phyloP scores from a whole-genome alignment of 2,329 filamentous ascomycete genomes.

The Alternaria angustiovoidea region DNA sequence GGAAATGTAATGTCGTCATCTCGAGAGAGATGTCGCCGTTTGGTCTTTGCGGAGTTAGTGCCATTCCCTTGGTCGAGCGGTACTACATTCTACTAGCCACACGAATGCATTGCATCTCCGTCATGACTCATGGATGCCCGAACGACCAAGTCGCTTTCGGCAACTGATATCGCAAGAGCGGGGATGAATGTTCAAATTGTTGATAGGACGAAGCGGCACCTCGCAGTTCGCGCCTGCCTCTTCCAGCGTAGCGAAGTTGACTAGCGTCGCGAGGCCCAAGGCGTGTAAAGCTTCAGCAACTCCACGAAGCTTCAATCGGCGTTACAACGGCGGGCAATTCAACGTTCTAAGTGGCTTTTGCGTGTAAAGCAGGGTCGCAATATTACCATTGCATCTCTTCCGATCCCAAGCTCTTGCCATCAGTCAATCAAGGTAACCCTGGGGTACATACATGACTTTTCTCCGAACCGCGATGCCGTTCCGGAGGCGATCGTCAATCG shows the following conservation, averaged over 20 bases:
- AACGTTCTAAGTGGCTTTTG: not conserved
- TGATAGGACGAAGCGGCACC: not conserved
- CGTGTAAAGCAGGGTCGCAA: not conserved
- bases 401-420: not conserved
- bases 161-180: conserved; percentile 1
- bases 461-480: not conserved
- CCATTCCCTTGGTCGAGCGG: not conserved
- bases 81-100: not conserved
- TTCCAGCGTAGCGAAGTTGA: conserved; percentile 1
- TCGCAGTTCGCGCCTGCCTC: conserved; percentile 9
- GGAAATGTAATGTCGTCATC: not conserved
- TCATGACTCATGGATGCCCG: not conserved
- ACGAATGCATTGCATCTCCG: not conserved
- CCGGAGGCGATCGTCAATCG: conserved; percentile 7
- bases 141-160: not conserved
- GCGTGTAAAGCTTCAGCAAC: conserved; percentile 8
- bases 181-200: not conserved
- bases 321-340: not conserved
- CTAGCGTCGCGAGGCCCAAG: not conserved
- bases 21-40: not conserved
- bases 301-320: conserved; percentile 4
- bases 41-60: not conserved
- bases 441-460: not conserved
- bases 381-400: not conserved
- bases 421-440: not conserved